Evolutionary conservation across 768 basidiomycete species (phyloP), one percentile per base, ranked within the genome.

Genomic region (Mycena maculata): DNA sequence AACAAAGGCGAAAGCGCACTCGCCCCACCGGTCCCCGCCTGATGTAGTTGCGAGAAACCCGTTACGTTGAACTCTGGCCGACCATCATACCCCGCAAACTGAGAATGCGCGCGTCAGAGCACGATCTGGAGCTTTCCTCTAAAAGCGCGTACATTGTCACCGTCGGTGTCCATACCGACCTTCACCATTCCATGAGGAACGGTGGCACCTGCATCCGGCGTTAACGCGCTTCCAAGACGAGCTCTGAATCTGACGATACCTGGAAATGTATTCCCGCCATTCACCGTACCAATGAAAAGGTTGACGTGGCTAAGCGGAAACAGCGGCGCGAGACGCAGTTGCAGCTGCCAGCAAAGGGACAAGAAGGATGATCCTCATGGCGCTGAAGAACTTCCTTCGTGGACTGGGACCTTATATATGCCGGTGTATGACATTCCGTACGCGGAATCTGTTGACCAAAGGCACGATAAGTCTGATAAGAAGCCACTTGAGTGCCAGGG

Each of bases 161-260:
- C 88, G 70, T 90, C 87, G 0, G 88, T 90, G 71, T 91, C 89
- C 84, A 90, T 85, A 9, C 89, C 89, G 2, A 79, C 84, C 77
- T 91, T 91, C 18, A 86, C 83, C 89, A 90, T 88, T n/a, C 90
- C 89, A 76, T 90, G 88, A 2, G 90, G 90, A 23, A 88, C 71
- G 2, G 87, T 90, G 0, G 87, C 88, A 45, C 89, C 89, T 88
- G 48, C 4, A 23, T 39, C 16, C 54, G 41, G 54, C 5, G 23
- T 54, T 18, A 52, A 56, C 57, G 38, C 50, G 55, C 48, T 44
- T 30, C 30, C 36, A 53, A 54, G 36, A 38, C 41, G 44, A 59
- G 10, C 33, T 16, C 27, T 22, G 38, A 9, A 9, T 12, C 45
- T 31, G 44, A n/a, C n/a, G 78, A 22, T 61, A 87, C 89, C 89